Evolutionary conservation across 129 eudicot species (phyloP), one percentile per base, ranked within the genome.

Genomic region (Pseudognaphalium luteoalbum): DNA sequence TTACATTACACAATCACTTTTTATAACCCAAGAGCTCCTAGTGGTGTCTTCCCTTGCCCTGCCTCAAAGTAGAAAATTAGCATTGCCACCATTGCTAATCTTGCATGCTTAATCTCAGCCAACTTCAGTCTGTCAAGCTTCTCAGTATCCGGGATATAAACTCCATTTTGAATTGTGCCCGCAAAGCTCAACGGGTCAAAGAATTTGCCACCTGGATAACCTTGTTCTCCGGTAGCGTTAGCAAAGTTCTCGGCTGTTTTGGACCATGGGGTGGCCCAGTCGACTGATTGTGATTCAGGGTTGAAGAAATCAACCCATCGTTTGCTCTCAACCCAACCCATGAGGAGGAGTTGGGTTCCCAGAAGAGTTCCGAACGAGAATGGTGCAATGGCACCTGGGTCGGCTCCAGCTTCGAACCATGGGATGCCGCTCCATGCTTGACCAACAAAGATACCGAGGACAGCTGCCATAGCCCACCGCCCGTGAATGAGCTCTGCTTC

Each of bases 311-410:
- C 98, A 4, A 88, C 98, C 98, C 98, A 93, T 68, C 98, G 72
- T 74, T 93, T 93, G 91, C 97, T 88, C 89, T 93, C 98, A 4
- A 93, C 98, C 98, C 98, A 93, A 22, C 97, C 98, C 98, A 93
- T 93, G 32, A 93, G 90, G 16, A 93, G 80, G 58, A 93, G 98
- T 68, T 93, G 98, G 80, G 98, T 93, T 0, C 98, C 98, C 0
- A 93, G 81, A 1, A 93, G 88, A 20, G 90, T 71, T 4, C 93
- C 93, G 50, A 93, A 93, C 0, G 98, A 90, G 82, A 90, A 91
- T 5, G 98, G 97, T 16, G 98, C 90, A 30, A 91, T 81, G 52
- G 97, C 98, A 29, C 97, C 91, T 0, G 98, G 98, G 81, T 86
- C 97, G 0, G 98, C 98, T 41, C 98, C 98, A 3, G 98, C 98